Conservation (phyloP, 2,329 filamentous ascomycete species). For the Colletotrichum orbiculare region DNA sequence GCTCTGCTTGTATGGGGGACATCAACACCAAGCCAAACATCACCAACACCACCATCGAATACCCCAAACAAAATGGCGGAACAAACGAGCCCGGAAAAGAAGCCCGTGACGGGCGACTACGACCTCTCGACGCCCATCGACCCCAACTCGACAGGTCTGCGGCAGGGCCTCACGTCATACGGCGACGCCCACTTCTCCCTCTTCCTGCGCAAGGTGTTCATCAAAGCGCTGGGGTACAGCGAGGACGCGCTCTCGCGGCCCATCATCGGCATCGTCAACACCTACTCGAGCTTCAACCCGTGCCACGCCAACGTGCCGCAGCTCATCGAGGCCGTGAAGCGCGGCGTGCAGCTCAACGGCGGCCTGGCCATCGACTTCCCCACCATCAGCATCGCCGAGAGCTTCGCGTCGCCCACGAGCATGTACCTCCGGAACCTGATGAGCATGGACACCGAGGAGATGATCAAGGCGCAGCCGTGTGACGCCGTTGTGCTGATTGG, state of each 20-base stretch:
- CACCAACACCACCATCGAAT: background rate
- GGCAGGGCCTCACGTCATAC: conserved; percentile 74
- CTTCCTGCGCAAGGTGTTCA: conserved; percentile 80
- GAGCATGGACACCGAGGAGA: conserved; percentile 85
- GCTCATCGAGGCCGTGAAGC: conserved; percentile 76
- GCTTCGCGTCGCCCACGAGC: conserved; percentile 76
- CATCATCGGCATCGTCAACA: conserved; percentile 81
- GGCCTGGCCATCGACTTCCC: conserved; percentile 79
- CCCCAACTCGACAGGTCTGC: conserved; percentile 62
- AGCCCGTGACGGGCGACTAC: conserved; percentile 63
- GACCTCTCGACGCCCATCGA: conserved; percentile 66
- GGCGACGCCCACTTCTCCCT: conserved; percentile 81
- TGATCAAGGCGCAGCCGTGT: conserved; percentile 77
- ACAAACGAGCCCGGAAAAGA: conserved; percentile 2
- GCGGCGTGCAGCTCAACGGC: conserved; percentile 74
- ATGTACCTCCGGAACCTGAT: conserved; percentile 82
- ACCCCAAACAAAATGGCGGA: background rate
- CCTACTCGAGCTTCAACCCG: conserved; percentile 78
- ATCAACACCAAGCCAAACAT: background rate
- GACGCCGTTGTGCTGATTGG: conserved; percentile 77
- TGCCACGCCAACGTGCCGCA: conserved; percentile 80
- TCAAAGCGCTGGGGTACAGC: conserved; percentile 79
- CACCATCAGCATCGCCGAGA: conserved; percentile 78
- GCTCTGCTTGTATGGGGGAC: background rate
- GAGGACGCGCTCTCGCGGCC: conserved; percentile 77